A percentile compares a stretch with the other conserved stretches of the same genome.
phyloP scores from a whole-genome alignment of 345 rosid species.

The Trapa bicornis region DNA sequence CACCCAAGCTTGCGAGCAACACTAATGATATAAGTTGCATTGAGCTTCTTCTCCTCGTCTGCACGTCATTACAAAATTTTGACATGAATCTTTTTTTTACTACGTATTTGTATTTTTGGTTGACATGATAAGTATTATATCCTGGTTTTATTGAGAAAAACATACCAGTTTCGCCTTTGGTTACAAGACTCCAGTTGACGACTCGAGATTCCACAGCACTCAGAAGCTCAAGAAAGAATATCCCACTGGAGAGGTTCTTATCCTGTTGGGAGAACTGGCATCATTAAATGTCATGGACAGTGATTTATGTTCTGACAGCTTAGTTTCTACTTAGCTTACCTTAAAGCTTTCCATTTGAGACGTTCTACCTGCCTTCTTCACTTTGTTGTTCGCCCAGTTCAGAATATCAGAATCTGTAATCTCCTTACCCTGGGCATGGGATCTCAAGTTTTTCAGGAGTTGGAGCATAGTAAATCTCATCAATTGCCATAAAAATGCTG shows the following conservation, averaged over 20 bases:
- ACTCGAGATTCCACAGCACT: conserved; percentile 87
- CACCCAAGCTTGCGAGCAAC: conserved; percentile 97
- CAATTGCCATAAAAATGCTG: conserved; percentile 93
- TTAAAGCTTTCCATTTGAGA: conserved; percentile 85
- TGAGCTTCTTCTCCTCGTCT: conserved; percentile 92
- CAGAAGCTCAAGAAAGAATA: conserved; percentile 88
- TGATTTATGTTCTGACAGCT: background rate
- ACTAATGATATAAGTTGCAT: conserved; percentile 92
- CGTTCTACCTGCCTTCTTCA: conserved; percentile 55
- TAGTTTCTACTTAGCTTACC: conserved; percentile 27
- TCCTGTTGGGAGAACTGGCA: conserved; percentile 31
- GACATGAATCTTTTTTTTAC: background rate
- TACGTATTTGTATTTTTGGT: background rate
- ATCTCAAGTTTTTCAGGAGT: conserved; percentile 82
- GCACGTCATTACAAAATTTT: conserved; percentile 19
- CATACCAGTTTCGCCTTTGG: conserved; percentile 72
- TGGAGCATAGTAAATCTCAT: conserved; percentile 96
- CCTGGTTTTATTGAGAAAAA: background rate
- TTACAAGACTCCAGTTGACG: conserved; percentile 82
- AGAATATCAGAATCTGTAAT: conserved; percentile 81
- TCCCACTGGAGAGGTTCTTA: conserved; percentile 61
- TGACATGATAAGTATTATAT: background rate
- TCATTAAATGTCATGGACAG: conserved; percentile 4
- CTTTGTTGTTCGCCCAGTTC: conserved; percentile 82
- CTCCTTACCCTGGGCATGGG: conserved; percentile 85